phyloP scores from a whole-genome alignment of 2,329 filamentous ascomycete genomes.

The Cladophialophora exuberans region DNA sequence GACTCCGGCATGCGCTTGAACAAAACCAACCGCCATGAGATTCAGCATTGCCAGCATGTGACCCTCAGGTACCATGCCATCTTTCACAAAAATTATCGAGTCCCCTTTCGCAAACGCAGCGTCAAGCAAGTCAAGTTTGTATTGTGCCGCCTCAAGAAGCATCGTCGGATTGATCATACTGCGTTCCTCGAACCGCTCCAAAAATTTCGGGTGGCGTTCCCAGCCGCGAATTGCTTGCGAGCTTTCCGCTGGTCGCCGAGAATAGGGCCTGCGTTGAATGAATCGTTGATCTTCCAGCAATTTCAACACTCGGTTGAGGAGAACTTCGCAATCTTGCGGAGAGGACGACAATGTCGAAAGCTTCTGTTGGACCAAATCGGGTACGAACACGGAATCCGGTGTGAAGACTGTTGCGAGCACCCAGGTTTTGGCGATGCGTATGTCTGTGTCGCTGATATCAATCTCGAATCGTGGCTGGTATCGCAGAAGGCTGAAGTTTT shows the following conservation, averaged over 20 bases:
- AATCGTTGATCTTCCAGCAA: conserved; percentile 39
- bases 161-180: conserved; percentile 45
- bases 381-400: conserved; percentile 45
- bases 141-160: conserved; percentile 44
- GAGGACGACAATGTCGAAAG: conserved; percentile 29
- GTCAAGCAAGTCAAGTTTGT: conserved; percentile 50
- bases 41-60: conserved; percentile 35
- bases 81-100: conserved; percentile 33
- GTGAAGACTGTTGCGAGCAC: conserved; percentile 52
- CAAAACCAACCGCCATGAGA: conserved; percentile 37
- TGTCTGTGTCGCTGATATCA: conserved; percentile 6
- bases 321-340: conserved; percentile 30
- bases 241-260: conserved; percentile 45
- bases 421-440: conserved; percentile 48
- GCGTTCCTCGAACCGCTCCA: conserved; percentile 47
- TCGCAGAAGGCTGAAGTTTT: conserved; percentile 1
- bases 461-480: conserved; percentile 10
- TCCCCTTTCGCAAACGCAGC: conserved; percentile 37
- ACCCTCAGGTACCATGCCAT: conserved; percentile 34
- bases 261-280: conserved; percentile 25
- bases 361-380: conserved; percentile 40
- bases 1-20: conserved; percentile 41
- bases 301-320: conserved; percentile 46
- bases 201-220: conserved; percentile 35
- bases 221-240: conserved; percentile 18